Conservation (phyloP, 805 yeast genomes). For the Torulaspora microellipsoides region DNA sequence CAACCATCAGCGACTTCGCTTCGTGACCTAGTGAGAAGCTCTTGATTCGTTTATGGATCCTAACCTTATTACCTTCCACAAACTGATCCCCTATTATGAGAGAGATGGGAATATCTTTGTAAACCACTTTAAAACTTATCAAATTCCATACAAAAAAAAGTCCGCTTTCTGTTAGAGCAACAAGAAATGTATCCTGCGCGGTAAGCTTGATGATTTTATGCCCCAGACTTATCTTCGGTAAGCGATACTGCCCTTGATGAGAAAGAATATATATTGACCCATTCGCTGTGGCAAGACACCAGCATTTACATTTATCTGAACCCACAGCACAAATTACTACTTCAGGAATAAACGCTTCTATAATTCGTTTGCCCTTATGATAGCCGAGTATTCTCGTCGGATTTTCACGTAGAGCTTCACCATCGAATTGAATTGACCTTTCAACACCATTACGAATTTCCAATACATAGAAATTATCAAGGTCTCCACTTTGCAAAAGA, state of each 20-base stretch:
- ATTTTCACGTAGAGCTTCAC: slow-evolving; percentile 33
- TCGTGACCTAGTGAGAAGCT: slow-evolving; percentile 10
- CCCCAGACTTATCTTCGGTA: slow-evolving; percentile 42
- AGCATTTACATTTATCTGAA: slow-evolving; percentile 42
- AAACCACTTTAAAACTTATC: slow-evolving; percentile 12
- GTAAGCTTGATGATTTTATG: slow-evolving; percentile 46
- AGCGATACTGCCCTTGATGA: slow-evolving; percentile 32
- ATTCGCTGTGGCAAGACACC: slow-evolving; percentile 42
- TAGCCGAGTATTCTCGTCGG: slow-evolving; percentile 40
- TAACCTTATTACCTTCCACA: slow-evolving; percentile 24
- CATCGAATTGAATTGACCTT: slow-evolving; percentile 34
- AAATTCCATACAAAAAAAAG: slow-evolving; percentile 40
- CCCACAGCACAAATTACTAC: slow-evolving; percentile 40
- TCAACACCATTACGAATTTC: slow-evolving; percentile 37
- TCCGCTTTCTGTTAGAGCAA: slow-evolving; percentile 57
- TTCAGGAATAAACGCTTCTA: slow-evolving; percentile 43
- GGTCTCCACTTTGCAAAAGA: slow-evolving; percentile 31
- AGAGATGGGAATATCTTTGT: slow-evolving; percentile 26
- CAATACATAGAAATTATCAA: slow-evolving; percentile 27
- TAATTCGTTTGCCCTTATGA: slow-evolving; percentile 30
- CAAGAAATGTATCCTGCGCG: slow-evolving; percentile 41
- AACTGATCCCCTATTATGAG: slow-evolving; percentile 28
- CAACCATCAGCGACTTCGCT: slow-evolving; percentile 13
- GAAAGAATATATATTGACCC: slow-evolving; percentile 37
- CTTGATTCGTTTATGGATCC: slow-evolving; percentile 26